Percentiles rank a stretch among this genome's conserved stretches.
Evolutionary conservation across 768 basidiomycete species (phyloP).

Genomic region (Lepiota brunneoincarnata): DNA sequence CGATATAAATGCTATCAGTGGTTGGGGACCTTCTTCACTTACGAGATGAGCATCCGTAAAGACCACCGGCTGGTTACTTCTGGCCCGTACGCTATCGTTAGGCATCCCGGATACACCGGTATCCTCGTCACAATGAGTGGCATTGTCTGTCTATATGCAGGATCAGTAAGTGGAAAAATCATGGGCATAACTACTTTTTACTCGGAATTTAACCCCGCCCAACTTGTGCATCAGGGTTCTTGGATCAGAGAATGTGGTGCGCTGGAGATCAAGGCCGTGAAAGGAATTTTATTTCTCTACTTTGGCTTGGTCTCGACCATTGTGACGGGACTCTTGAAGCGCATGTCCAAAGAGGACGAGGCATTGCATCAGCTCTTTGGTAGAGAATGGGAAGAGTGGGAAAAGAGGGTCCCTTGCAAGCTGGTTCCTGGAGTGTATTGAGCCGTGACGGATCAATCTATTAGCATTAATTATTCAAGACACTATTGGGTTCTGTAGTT

Average conservation of each 20-base stretch:
- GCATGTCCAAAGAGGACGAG: conserved; percentile 46
- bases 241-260: conserved; percentile 43
- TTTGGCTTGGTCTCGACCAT: conserved; percentile 28
- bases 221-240: conserved; percentile 32
- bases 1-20: conserved; percentile 42
- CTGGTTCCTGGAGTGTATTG: conserved; percentile 48
- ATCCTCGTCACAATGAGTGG: conserved; percentile 34
- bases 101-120: conserved; percentile 52
- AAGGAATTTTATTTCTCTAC: conserved; percentile 23
- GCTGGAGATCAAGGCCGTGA: conserved; percentile 29
- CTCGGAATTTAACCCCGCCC: neutral
- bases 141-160: conserved; percentile 31
- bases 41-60: conserved; percentile 45
- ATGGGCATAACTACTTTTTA: neutral
- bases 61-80: conserved; percentile 44
- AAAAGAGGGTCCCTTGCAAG: conserved; percentile 40
- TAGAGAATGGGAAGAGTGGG: conserved; percentile 42
- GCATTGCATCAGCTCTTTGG: conserved; percentile 38
- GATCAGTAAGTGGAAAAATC: conserved; percentile 24
- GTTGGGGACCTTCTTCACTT: conserved; percentile 48
- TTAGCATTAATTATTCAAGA: neutral
- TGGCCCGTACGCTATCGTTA: conserved; percentile 45
- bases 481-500: too few relatives aligned
- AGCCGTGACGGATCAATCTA: neutral
- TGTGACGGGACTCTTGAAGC: conserved; percentile 30